Evolutionary conservation across 2,329 filamentous ascomycete species (phyloP).

Genomic region (Fusarium robinianum): DNA sequence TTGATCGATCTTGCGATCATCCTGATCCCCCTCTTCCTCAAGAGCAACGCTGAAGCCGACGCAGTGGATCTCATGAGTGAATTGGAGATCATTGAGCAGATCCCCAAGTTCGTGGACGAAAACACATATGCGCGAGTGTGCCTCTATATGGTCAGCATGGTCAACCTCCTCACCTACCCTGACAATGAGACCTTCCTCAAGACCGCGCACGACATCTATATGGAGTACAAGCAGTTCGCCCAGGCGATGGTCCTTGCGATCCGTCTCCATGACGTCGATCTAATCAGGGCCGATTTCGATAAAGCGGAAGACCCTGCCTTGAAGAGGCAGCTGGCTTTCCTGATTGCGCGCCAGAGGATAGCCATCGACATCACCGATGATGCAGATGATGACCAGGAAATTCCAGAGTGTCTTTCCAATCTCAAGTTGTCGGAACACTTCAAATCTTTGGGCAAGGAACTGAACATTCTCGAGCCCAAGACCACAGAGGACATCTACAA

Average conservation of each 20-base stretch:
- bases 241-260: constrained; percentile 96
- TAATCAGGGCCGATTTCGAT: constrained; percentile 82
- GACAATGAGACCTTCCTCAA: constrained; percentile 95
- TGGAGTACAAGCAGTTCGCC: constrained; percentile 87
- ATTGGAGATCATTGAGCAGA: constrained; percentile 92
- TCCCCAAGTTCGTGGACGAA: constrained; percentile 87
- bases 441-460: constrained; percentile 89
- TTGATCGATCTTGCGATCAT: constrained; percentile 81
- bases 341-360: constrained; percentile 90
- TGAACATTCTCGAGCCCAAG: constrained; percentile 96
- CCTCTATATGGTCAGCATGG: constrained; percentile 98
- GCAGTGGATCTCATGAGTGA: constrained; percentile 97
- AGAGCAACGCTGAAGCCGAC: constrained; percentile 97
- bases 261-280: constrained; percentile 80
- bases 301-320: constrained; percentile 79
- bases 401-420: constrained; percentile 85
- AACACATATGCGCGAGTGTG: constrained; percentile 93
- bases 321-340: constrained; percentile 91
- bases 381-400: constrained; percentile 70
- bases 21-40: constrained; percentile 91
- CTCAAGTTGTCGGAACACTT: constrained; percentile 88
- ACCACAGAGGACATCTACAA: constrained; percentile 99
- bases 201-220: constrained; percentile 92
- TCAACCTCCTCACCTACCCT: constrained; percentile 94
- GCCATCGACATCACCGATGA: constrained; percentile 72